Evolutionary conservation across 2,329 filamentous ascomycete genomes (phyloP).

Genomic region (Sphaerulina populicola): DNA sequence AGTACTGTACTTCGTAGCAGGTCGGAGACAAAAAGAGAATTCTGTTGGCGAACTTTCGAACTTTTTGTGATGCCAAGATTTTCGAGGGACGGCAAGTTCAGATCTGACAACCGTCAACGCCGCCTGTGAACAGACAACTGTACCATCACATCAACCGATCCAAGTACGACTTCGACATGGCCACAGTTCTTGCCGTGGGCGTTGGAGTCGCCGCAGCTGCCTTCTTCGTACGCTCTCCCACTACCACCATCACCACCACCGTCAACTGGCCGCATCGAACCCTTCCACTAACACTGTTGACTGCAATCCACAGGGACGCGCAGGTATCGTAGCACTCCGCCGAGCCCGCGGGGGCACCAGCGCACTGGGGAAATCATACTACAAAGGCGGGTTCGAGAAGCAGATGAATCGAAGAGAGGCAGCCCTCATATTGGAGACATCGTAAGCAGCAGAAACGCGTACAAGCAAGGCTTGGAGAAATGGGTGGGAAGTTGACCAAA

Average conservation of each 20-base stretch:
- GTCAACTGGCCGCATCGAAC: background rate
- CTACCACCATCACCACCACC: background rate
- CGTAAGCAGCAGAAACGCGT: constrained; percentile 49
- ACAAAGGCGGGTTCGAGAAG: constrained; percentile 96
- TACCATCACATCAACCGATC: background rate
- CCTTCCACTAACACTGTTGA: constrained; percentile 5
- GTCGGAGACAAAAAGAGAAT: background rate
- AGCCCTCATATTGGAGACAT: constrained; percentile 78
- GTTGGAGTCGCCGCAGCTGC: constrained; percentile 57
- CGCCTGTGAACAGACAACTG: background rate
- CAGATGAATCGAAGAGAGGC: constrained; percentile 93
- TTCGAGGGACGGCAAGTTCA: background rate
- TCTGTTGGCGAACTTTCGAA: background rate
- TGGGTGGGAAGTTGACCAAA: background rate
- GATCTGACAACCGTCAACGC: background rate
- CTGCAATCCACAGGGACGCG: constrained; percentile 60
- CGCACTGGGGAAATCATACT: constrained; percentile 81
- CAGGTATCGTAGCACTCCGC: constrained; percentile 80
- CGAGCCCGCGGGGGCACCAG: constrained; percentile 67
- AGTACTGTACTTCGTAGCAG: background rate
- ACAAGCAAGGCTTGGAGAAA: background rate
- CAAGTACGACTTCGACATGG: constrained; percentile 41
- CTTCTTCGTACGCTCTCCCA: constrained; percentile 47
- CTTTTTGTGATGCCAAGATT: background rate
- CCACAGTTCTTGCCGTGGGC: constrained; percentile 52